Conservation (phyloP, 345 rosid genomes). For the Nasturtium officinale region DNA sequence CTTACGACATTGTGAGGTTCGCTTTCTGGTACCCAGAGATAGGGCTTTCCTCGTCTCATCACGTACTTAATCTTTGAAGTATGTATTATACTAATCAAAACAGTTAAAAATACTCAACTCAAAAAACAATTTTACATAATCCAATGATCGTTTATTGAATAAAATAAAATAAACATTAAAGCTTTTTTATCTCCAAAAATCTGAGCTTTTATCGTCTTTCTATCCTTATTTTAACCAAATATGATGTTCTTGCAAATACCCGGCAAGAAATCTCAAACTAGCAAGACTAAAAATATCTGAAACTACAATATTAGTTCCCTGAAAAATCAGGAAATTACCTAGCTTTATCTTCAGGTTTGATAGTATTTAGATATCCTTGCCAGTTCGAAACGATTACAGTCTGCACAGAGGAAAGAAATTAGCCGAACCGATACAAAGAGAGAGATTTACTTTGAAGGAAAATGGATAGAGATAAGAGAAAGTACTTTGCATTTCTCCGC, state of each 20-base stretch:
- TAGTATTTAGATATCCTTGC: constrained; percentile 72
- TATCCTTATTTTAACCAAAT: too few relatives aligned
- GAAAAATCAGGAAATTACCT: constrained; percentile 49
- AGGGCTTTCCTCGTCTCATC: constrained; percentile 71
- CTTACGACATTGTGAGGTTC: constrained; percentile 84
- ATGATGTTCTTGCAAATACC: too few relatives aligned
- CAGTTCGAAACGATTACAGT: constrained; percentile 79
- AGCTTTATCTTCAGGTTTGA: constrained; percentile 83
- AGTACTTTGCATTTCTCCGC: constrained; percentile 81
- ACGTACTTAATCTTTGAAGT: constrained; percentile 84
- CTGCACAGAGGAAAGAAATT: constrained; percentile 46
- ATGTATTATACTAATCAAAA: constrained; percentile 51
- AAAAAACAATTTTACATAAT: background rate
- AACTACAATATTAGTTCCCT: background rate
- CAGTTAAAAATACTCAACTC: background rate
- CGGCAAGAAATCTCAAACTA: background rate
- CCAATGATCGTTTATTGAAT: background rate
- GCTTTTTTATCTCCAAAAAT: background rate
- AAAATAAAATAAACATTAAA: background rate
- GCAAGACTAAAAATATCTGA: background rate
- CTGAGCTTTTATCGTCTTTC: background rate
- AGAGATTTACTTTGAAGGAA: background rate
- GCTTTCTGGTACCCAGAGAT: constrained; percentile 77
- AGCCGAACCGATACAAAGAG: background rate
- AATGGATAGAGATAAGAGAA: constrained; percentile 3